Percentiles rank a stretch among this genome's conserved stretches.
These are phyloP conservation scores for Physcomitrellopsis africana DNA, from an alignment of 225 moss, liverwort and hornwort genomes.

Conservation along the genomic window DNA sequence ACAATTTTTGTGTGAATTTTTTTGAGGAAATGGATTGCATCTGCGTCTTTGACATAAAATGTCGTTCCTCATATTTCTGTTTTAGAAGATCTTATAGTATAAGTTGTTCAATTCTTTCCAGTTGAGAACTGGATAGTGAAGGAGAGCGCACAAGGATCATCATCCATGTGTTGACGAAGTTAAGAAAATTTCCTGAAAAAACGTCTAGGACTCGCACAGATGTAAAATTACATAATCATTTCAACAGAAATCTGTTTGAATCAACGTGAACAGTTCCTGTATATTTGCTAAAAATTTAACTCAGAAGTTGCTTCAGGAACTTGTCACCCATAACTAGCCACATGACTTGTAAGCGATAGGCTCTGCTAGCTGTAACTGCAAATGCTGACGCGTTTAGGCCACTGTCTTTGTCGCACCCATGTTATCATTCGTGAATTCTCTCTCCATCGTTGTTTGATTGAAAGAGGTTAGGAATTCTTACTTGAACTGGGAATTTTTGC, in stretches of 20 bases:
- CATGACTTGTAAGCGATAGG: background rate
- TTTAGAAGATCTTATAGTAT: background rate
- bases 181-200: background rate
- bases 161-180: constrained; percentile 82
- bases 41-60: background rate
- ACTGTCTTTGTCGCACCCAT: background rate
- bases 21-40: background rate
- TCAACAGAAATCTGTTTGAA: too few relatives aligned
- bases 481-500: constrained; percentile 4
- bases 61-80: constrained; percentile 7
- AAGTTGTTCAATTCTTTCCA: constrained; percentile 32
- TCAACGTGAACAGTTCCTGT: background rate
- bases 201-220: background rate
- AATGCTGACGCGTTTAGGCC: background rate
- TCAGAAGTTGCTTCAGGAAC: background rate
- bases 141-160: constrained; percentile 95
- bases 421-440: background rate
- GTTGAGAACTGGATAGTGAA: constrained; percentile 99
- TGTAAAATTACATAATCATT: too few relatives aligned
- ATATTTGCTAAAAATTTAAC: background rate
- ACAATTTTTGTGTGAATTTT: background rate
- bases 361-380: background rate
- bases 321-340: background rate
- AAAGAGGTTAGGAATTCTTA: background rate
- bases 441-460: background rate